Base-by-base conservation (phyloP, 108 stramenopile species). In the Fistulifera pelliculosa region DNA sequence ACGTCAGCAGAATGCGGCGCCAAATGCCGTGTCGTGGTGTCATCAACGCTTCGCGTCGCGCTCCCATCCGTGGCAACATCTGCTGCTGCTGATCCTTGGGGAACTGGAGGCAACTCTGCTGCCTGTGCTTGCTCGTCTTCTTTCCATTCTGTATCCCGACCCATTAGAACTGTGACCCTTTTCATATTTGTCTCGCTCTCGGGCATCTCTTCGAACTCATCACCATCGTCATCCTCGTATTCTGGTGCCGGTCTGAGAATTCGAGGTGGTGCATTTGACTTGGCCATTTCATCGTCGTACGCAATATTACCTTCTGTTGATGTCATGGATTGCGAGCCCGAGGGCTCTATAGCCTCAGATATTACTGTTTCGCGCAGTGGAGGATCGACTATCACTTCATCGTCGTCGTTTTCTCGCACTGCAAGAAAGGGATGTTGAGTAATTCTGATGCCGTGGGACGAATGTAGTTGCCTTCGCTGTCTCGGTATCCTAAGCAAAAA, bases 121-220 rank as follows among this genome's bases (percentile, higher is more conserved):
- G 79, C 83, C 47, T 93, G 83, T 12, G 81, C 85, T 87, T 89
- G 89, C 49, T 73, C 75, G 13, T 71, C 70, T 41, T 82, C 75
- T 41, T 83, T 67, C 15, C 83, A 55, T 52, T 81, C 81, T 27
- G 79, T 73, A 26, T 80, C 85, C 44, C 91, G 80, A 40, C 91
- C 91, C 80, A 87, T 83, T 65, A 93, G 43, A 11, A 93, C 91
- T 45, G 73, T 89, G 7, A 86, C 80, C 25, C 75, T 83, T 49
- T 80, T 79, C 64, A 93, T 88, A 8, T 35, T 35, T 38, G 73
- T 74, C 62, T 93, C 91, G 56, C 81, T 85, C 49, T 93, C 85
- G 14, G 84, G 91, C 91, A 93, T 93, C 49, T 73, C 75, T 22
- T 80, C 85, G 60, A 87, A 85, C 41, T 79, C 68, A 47, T 86